Evolutionary conservation across 2,329 filamentous ascomycete species (phyloP).

Genomic region (Neonectria ditissima): DNA sequence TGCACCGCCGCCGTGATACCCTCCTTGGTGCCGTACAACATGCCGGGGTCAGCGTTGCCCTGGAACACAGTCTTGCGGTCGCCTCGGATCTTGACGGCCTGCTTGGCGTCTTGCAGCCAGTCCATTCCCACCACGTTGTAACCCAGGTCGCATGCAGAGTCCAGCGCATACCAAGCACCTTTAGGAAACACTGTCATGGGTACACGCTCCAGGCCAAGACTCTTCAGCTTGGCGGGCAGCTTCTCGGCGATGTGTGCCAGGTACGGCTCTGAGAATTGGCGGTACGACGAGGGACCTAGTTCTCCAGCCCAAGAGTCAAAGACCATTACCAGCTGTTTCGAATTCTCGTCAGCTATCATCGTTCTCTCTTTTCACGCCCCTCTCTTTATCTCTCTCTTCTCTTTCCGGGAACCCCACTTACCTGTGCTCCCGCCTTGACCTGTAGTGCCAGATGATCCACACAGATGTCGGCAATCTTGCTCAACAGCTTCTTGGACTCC

Average conservation of each 20-base stretch:
- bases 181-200: conserved; percentile 99
- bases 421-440: conserved; percentile 92
- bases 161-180: conserved; percentile 94
- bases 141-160: conserved; percentile 86
- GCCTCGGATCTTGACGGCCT: conserved; percentile 83
- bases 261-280: conserved; percentile 87
- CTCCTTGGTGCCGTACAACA: conserved; percentile 86
- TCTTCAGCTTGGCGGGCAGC: conserved; percentile 78
- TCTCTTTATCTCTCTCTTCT: not conserved
- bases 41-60: conserved; percentile 94
- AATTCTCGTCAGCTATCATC: not conserved
- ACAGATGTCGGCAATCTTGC: conserved; percentile 94
- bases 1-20: conserved; percentile 86
- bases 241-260: conserved; percentile 85
- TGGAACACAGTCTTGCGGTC: conserved; percentile 83
- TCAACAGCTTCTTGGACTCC: conserved; percentile 82
- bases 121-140: conserved; percentile 96
- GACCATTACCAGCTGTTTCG: conserved; percentile 82
- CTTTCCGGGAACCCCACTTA: conserved; percentile 49
- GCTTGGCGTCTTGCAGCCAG: conserved; percentile 90
- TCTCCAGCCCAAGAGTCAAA: conserved; percentile 99
- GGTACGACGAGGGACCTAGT: conserved; percentile 85
- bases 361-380: not conserved
- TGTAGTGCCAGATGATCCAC: conserved; percentile 95
- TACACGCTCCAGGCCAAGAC: conserved; percentile 81